These are phyloP conservation scores for Rugonectria rugulosa DNA, from an alignment of 2,329 filamentous ascomycete genomes.

Conservation along the genomic window DNA sequence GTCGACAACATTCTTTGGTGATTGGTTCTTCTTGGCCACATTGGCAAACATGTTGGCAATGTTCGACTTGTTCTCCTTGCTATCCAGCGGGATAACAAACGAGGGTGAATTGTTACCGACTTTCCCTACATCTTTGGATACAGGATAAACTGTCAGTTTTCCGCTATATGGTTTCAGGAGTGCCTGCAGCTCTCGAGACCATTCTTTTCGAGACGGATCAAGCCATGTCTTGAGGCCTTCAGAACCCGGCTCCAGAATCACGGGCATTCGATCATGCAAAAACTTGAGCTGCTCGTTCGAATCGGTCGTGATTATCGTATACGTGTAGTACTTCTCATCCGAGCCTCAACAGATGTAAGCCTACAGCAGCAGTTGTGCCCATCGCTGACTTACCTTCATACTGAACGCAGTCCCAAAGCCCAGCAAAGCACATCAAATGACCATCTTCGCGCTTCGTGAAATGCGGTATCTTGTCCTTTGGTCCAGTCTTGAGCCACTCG, in stretches of 20 bases:
- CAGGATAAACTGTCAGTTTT: conserved; percentile 84
- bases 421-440: conserved; percentile 86
- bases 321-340: conserved; percentile 80
- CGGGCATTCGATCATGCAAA: conserved; percentile 94
- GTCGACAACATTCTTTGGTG: background rate
- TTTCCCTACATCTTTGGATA: conserved; percentile 89
- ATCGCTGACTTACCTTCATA: conserved; percentile 74
- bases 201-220: conserved; percentile 74
- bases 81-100: conserved; percentile 84
- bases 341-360: conserved; percentile 19
- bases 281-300: conserved; percentile 85
- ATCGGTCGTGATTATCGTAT: conserved; percentile 91
- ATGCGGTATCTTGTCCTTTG: conserved; percentile 83
- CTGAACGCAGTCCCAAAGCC: conserved; percentile 87
- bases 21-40: background rate
- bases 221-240: conserved; percentile 78
- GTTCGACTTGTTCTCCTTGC: conserved; percentile 87
- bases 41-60: conserved; percentile 89
- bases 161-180: conserved; percentile 82
- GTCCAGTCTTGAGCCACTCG: conserved; percentile 87
- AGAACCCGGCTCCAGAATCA: conserved; percentile 81
- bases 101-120: conserved; percentile 88
- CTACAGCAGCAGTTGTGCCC: background rate
- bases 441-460: conserved; percentile 85
- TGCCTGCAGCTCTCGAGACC: conserved; percentile 80